These are phyloP conservation scores for Sugiyamaella neomexicana DNA, from an alignment of 1,139 yeast species.

Conservation along the genomic window DNA sequence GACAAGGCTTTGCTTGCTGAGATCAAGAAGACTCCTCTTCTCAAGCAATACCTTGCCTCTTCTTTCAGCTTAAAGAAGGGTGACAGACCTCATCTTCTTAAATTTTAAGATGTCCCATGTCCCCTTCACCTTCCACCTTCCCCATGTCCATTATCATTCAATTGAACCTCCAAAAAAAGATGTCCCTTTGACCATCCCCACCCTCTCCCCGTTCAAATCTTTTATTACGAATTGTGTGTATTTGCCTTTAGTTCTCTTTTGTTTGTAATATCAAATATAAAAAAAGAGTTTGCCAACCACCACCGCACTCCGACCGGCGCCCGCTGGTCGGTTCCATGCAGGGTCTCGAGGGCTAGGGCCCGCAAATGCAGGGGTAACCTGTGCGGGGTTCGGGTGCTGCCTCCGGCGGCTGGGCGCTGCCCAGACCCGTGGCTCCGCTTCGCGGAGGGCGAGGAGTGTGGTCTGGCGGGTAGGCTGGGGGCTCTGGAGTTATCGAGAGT, in stretches of 20 bases:
- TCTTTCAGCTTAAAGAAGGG: slow-evolving; percentile 98
- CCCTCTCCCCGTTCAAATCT: slow-evolving; percentile 1
- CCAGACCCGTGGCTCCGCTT: not conserved
- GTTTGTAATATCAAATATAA: slow-evolving; percentile 14
- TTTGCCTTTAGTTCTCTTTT: slow-evolving; percentile 17
- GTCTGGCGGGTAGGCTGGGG: not conserved
- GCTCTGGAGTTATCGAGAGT: too few relatives aligned
- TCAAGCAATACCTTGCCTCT: slow-evolving; percentile 96
- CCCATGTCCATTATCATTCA: not conserved
- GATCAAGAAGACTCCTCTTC: slow-evolving; percentile 97
- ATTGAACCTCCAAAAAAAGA: not conserved
- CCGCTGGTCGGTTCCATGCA: not conserved
- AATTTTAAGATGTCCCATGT: slow-evolving; percentile 59
- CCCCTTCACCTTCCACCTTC: not conserved
- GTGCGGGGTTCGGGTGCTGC: slow-evolving; percentile 3
- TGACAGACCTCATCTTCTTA: slow-evolving; percentile 98
- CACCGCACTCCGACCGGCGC: too few relatives aligned
- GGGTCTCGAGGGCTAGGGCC: not conserved
- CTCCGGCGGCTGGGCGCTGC: too few relatives aligned
- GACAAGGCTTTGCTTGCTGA: slow-evolving; percentile 92
- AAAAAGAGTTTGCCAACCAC: slow-evolving; percentile 14
- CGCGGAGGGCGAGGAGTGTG: not conserved
- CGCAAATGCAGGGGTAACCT: too few relatives aligned
- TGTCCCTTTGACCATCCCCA: not conserved
- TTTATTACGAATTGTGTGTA: slow-evolving; percentile 17